Evolutionary conservation across 257 asterid species (phyloP).

Genomic region (Solanum corneliomulleri): DNA sequence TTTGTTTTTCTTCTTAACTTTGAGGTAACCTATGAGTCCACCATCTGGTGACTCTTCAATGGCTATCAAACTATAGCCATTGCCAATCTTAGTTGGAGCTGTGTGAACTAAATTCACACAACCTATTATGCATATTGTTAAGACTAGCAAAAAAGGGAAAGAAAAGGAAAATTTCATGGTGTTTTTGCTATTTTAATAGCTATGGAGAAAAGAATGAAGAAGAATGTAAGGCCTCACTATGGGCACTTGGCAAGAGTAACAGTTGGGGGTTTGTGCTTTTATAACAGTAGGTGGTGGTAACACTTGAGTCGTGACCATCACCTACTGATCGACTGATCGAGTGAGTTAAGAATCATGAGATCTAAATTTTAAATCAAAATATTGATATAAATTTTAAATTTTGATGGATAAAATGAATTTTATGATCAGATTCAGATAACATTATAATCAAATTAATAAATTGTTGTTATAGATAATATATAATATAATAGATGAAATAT

Average conservation of each 20-base stretch:
- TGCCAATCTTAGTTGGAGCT: conserved; percentile 44
- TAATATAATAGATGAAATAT: neutral
- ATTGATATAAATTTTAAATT: neutral
- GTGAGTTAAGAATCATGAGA: neutral
- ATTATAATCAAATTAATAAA: neutral
- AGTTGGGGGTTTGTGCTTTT: neutral
- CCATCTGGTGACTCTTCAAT: conserved; percentile 56
- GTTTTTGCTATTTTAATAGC: neutral
- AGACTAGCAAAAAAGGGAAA: conserved; percentile 7
- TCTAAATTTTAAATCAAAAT: fast-evolving
- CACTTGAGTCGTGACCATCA: neutral
- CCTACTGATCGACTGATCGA: fast-evolving
- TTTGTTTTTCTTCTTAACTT: conserved; percentile 54
- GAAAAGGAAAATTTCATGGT: conserved; percentile 12
- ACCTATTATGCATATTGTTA: conserved; percentile 4
- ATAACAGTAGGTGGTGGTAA: neutral
- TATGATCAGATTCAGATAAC: fast-evolving
- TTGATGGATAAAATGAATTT: neutral
- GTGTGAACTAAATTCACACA: conserved; percentile 12
- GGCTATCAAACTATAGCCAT: conserved; percentile 74
- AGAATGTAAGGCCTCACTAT: neutral
- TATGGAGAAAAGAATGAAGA: neutral
- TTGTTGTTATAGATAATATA: neutral
- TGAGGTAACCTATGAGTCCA: conserved; percentile 71
- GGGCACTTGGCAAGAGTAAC: neutral